A percentile compares a stretch with the other conserved stretches of the same genome.
Conservation (phyloP, 2,329 filamentous ascomycete genomes). For the Alternaria atra region DNA sequence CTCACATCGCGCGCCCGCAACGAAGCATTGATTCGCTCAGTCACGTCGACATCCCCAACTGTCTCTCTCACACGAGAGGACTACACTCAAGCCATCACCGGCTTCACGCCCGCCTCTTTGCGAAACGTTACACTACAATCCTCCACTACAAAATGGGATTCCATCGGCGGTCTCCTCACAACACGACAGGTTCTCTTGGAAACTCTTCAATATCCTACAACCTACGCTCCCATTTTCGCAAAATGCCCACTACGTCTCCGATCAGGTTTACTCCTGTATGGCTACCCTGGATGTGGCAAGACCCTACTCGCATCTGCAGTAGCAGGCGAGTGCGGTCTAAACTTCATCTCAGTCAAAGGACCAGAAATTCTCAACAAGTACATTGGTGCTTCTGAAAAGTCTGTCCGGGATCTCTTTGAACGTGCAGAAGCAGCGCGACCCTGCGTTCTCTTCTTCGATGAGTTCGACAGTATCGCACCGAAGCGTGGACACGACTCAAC, state of each 20-base stretch:
- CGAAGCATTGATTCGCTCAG: conserved; percentile 87
- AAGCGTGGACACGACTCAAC: conserved; percentile 97
- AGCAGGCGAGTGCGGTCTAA: conserved; percentile 96
- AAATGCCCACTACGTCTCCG: conserved; percentile 94
- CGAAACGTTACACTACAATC: conserved; percentile 94
- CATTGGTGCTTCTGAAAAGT: conserved; percentile 97
- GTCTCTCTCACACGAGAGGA: conserved; percentile 76
- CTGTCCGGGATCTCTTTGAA: conserved; percentile 92
- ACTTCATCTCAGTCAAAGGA: conserved; percentile 98
- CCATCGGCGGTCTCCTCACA: conserved; percentile 86
- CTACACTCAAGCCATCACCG: conserved; percentile 84
- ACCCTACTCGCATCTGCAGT: conserved; percentile 94
- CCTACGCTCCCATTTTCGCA: conserved; percentile 96
- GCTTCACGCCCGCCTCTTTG: conserved; percentile 93
- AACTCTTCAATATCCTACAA: conserved; percentile 95
- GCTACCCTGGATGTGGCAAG: conserved; percentile 95
- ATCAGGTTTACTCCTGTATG: conserved; percentile 91
- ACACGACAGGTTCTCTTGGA: conserved; percentile 93
- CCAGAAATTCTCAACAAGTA: conserved; percentile 99
- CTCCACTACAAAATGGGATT: conserved; percentile 89
- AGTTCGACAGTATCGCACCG: conserved; percentile 97
- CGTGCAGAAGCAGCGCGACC: conserved; percentile 88
- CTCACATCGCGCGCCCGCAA: conserved; percentile 88
- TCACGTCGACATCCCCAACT: conserved; percentile 56
- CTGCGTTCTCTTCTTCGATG: conserved; percentile 97